Conservation (phyloP, 116 monocot species). For the Trichopus zeylanicus region DNA sequence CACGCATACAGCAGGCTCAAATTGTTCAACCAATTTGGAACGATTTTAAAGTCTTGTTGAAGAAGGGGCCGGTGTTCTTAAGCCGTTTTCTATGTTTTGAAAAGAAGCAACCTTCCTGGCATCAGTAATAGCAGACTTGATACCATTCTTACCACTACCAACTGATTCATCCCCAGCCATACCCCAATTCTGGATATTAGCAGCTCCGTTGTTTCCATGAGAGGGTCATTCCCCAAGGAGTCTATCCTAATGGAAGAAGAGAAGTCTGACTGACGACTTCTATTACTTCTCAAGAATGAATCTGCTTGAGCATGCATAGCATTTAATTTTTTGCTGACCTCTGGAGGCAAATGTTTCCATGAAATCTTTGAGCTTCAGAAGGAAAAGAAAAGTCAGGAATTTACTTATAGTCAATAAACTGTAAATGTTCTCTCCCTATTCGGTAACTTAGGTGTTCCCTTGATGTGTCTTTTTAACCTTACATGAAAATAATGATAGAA, state of each 20-base stretch:
- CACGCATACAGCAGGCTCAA: slow-evolving; percentile 82
- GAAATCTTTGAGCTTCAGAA: slow-evolving; percentile 46
- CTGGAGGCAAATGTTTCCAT: slow-evolving; percentile 36
- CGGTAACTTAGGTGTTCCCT: too few species aligned
- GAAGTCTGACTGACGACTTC: slow-evolving; percentile 7
- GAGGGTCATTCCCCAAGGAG: slow-evolving; percentile 16
- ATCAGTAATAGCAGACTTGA: slow-evolving; percentile 1
- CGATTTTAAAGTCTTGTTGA: slow-evolving; percentile 7
- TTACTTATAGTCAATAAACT: too few species aligned
- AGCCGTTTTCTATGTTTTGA: slow-evolving; percentile 10
- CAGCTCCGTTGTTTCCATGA: slow-evolving; percentile 2
- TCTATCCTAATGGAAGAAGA: slow-evolving; percentile 6
- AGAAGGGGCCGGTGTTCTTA: slow-evolving; percentile 9
- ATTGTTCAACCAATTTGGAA: slow-evolving; percentile 47
- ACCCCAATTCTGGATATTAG: slow-evolving; percentile 2
- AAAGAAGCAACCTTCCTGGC: not conserved
- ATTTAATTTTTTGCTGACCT: slow-evolving; percentile 27
- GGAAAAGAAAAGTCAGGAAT: not conserved
- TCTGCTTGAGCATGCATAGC: slow-evolving; percentile 33
- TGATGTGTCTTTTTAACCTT: too few species aligned
- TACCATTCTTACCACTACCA: not conserved
- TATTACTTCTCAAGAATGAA: slow-evolving; percentile 19
- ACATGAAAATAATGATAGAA: not conserved
- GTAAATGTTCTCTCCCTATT: too few species aligned
- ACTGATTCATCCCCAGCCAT: not conserved